Conservation (phyloP, 345 rosid genomes). For the Salix arbutifolia region DNA sequence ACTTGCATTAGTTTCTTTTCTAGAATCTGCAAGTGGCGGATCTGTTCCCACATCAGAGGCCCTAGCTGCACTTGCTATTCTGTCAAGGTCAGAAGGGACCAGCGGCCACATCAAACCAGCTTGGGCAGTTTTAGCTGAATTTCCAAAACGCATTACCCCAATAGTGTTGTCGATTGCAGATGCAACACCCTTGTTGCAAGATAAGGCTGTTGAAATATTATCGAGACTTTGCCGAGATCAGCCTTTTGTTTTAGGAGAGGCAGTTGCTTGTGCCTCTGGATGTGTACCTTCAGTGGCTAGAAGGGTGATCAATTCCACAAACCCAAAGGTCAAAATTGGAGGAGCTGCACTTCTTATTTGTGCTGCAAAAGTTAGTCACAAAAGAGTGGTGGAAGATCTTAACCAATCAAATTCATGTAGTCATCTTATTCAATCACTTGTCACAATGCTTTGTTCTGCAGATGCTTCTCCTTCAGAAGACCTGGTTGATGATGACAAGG, state of each 20-base stretch:
- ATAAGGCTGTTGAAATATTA: constrained; percentile 87
- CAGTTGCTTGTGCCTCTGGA: constrained; percentile 56
- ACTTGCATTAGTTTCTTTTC: constrained; percentile 87
- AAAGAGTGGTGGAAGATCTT: constrained; percentile 79
- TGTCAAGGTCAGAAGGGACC: constrained; percentile 63
- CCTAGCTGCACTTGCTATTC: constrained; percentile 85
- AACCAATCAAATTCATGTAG: constrained; percentile 62
- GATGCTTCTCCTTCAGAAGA: constrained; percentile 43
- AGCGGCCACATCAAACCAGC: constrained; percentile 68
- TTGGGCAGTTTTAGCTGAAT: constrained; percentile 88
- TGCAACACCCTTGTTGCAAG: constrained; percentile 75
- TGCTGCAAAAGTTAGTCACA: constrained; percentile 84
- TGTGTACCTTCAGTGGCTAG: constrained; percentile 65
- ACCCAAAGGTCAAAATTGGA: constrained; percentile 77
- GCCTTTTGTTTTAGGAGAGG: constrained; percentile 72
- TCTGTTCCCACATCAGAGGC: constrained; percentile 76
- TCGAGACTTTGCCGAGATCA: constrained; percentile 87
- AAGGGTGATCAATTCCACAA: constrained; percentile 66
- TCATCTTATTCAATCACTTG: constrained; percentile 73
- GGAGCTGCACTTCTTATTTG: constrained; percentile 91
- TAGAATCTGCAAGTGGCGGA: constrained; percentile 68
- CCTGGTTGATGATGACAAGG: constrained; percentile 45
- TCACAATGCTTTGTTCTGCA: constrained; percentile 51
- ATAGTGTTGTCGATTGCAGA: constrained; percentile 74
- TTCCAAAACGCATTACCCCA: constrained; percentile 69